Base-by-base conservation (phyloP, 371 early-diverging fungal genomes). In the Umbelopsis sp. region DNA sequence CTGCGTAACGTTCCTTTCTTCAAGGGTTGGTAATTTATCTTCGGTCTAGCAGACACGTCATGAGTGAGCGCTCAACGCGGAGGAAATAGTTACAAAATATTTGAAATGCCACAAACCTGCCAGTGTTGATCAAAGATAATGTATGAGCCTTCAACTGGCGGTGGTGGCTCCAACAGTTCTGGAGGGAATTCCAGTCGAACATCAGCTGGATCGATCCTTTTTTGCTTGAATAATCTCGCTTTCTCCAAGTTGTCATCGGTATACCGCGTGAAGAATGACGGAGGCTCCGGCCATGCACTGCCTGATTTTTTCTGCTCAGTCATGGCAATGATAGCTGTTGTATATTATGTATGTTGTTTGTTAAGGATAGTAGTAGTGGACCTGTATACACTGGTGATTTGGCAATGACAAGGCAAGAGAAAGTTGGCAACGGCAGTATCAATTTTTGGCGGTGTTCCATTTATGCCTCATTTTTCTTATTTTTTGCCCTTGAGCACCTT, bases 91-190 rank as follows among this genome's bases (percentile, higher is more conserved):
- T 65, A 50, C 0, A 10, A 11, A 16, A 41, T 41, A 3, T 12
- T 24, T 16, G 16, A 25, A 11, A 16, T 18, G 48, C 57, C 63
- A 24, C 73, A 70, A 81, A 91, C 91, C 68, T 84, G 88, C 89
- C 91, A 91, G 57, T 78, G 74, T 44, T 89, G 90, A 29, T 90
- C 92, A 86, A 94, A 94, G 38, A 87, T 75, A 51, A 82, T 79
- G 65, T 92, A 94, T 2, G 79, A 74, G 45, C 88, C 90, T 3
- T 81, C 78, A 14, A 89, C 87, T 63, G 86, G 86, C 57, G 53
- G 22, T 44, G 94, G 94, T 20, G 92, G 92, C 46, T 86, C 83
- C 20, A 86, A 81, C 9, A 80, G 74, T 35, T 77, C 63, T 45
- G 80, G 65, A 12, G 70, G 69, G 46, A 82, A 85, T 22, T 86